A percentile compares a stretch with the other conserved stretches of the same genome.
Evolutionary conservation across 345 rosid genomes (phyloP).

Genomic region (Murraya koenigii): DNA sequence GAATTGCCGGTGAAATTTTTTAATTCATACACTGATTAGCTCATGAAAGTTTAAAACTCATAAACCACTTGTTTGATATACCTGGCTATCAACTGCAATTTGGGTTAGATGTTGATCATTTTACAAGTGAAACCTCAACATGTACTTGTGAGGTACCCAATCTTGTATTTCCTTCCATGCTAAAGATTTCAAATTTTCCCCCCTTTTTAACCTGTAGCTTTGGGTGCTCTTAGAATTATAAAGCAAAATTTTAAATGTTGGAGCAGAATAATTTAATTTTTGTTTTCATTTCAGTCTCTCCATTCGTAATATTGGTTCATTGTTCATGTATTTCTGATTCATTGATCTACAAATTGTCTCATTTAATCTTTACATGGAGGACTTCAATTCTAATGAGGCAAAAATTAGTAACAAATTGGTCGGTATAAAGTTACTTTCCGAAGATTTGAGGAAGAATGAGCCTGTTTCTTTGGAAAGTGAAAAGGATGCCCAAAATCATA

Average conservation of each 20-base stretch:
- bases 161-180: neutral
- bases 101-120: slow-evolving; percentile 1
- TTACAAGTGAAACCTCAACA: neutral
- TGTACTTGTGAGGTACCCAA: neutral
- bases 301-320: neutral
- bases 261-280: neutral
- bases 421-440: slow-evolving; percentile 17
- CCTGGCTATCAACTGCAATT: neutral
- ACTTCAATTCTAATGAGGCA: slow-evolving; percentile 13
- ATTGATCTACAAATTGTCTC: neutral
- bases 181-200: neutral
- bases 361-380: slow-evolving; percentile 30
- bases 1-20: neutral
- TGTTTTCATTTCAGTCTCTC: neutral
- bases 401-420: slow-evolving; percentile 31
- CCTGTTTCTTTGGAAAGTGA: slow-evolving; percentile 28
- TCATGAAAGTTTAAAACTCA: neutral
- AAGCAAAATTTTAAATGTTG: neutral
- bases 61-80: neutral
- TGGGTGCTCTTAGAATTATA: neutral
- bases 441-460: slow-evolving; percentile 16
- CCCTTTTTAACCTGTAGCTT: neutral
- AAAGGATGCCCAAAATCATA: slow-evolving; percentile 26
- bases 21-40: neutral
- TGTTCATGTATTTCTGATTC: neutral